Evolutionary conservation across 1,284 basidiomycete species (phyloP), one percentile per base, ranked within the genome.

Genomic region (Ustilago hordei): DNA sequence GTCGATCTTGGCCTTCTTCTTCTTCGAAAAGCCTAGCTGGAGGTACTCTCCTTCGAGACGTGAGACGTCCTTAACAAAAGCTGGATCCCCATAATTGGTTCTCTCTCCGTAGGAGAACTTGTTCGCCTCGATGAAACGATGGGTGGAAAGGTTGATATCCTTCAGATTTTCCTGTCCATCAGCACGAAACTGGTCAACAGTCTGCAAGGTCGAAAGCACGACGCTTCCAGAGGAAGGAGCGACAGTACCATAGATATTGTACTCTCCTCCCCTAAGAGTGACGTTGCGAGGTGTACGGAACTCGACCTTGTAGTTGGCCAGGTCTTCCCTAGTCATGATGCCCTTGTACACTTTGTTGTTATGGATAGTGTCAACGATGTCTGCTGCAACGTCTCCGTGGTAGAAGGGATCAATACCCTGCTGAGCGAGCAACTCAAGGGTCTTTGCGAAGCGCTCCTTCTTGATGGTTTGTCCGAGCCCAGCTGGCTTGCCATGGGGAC

Each of bases 61-160:
- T 0, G 84, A 79, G n/a, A 88, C 87, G 59, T 87, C 87, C 19
- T 76, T 59, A 1, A 86, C 83, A 74, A 86, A 88, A 2, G 82
- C 85, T 0, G 88, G 87, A 63, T 88, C 88, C 17, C 87, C 87
- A 35, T 86, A 83, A 3, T 76, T 81, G 9, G 86, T 83, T 48
- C 88, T 81, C 69, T 88, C 86, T 5, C 87, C 88, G 56, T 87
- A 88, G 6, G 84, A 81, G 59, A 87, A 87, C 69, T 86, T 84
- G 65, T 80, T 86, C 4, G 87, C 85, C 69, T 88, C 87, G 60
- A 88, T 81, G 32, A 87, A 80, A 7, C 85, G 82, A 55, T 88
- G 87, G 11, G 85, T 86, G 1, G 84, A 85, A 7, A 84, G 61
- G 41, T 79, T 74, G 64, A 69, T 72, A 28, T 68, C 58, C 45